Evolutionary conservation across 768 basidiomycete genomes (phyloP).

Genomic region (Lactifluus pinguis): DNA sequence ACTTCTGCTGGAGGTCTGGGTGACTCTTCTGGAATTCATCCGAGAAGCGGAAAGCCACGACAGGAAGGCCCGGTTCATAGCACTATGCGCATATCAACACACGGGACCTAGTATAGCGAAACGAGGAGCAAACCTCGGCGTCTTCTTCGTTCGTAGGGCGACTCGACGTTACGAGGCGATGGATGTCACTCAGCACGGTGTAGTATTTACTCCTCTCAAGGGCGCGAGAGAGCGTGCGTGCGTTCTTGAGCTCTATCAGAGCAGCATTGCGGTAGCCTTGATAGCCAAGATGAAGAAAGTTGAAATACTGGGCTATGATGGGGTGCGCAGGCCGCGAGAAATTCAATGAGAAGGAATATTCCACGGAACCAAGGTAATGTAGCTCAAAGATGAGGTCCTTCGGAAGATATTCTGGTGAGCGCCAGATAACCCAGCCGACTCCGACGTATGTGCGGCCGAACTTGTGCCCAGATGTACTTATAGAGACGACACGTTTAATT

Average conservation of each 20-base stretch:
- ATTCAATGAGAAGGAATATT: slow-evolving; percentile 69
- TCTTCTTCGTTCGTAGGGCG: slow-evolving; percentile 39
- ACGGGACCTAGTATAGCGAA: background rate
- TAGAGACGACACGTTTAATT: slow-evolving; percentile 49
- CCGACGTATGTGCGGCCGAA: slow-evolving; percentile 49
- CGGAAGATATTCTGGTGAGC: slow-evolving; percentile 45
- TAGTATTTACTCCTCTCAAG: slow-evolving; percentile 48
- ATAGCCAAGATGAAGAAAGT: slow-evolving; percentile 52
- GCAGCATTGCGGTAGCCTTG: slow-evolving; percentile 42
- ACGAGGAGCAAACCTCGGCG: slow-evolving; percentile 39
- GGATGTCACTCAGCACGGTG: slow-evolving; percentile 46
- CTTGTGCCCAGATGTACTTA: slow-evolving; percentile 53
- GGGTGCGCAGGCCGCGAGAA: slow-evolving; percentile 55
- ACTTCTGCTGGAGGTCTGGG: slow-evolving; percentile 49
- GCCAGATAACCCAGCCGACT: slow-evolving; percentile 61
- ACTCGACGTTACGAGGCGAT: slow-evolving; percentile 28
- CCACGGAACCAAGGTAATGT: slow-evolving; percentile 43
- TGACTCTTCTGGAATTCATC: slow-evolving; percentile 43
- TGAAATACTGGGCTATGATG: slow-evolving; percentile 55
- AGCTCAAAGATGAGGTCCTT: slow-evolving; percentile 64
- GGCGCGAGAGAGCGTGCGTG: slow-evolving; percentile 55
- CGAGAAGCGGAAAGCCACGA: slow-evolving; percentile 47
- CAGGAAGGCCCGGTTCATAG: slow-evolving; percentile 44
- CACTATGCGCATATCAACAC: slow-evolving; percentile 22
- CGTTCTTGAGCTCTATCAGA: slow-evolving; percentile 45